Evolutionary conservation across 2,329 filamentous ascomycete species (phyloP), one percentile per base, ranked within the genome.

Genomic region (Fusarium avenaceum): DNA sequence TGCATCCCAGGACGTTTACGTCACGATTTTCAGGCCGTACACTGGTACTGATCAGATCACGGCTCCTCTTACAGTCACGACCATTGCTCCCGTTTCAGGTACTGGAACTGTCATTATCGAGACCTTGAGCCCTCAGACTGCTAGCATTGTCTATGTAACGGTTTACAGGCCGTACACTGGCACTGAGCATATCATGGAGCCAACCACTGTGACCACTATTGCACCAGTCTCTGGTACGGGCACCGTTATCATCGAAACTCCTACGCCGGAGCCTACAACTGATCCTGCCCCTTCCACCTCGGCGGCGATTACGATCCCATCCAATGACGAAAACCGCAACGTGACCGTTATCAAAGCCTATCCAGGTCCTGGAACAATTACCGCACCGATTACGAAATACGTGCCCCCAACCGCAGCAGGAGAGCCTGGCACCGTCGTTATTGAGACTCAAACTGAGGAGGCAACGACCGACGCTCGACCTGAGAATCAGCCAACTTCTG

Each of bases 91-190:
- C 17, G 59, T 64, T 17, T 64, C 45, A 19, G 61, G 61, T 64
- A 64, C 65, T 6, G 65, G 65, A 13, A 69, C 56, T 10, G 57
- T 69, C 3, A 66, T 69, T 7, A 48, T 69, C 10, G 65, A 69
- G 48, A 69, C 65, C 7, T 28, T 42, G 9, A 19, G 32, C 3
- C 22, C 55, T 4, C 40, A 65, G 20, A 66, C 55, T n/a, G 24
- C 49, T 17, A 52, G 40, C 7, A 24, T 24, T n/a, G 39, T 48
- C 3, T 62, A 57, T 15, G 26, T 64, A 5, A 64, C 61, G 10
- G 35, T 64, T 20, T 56, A 51, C 24, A 47, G 61, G 8, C 61
- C 50, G 1, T 64, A 62, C 9, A 56, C 50, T 17, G 61, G 61
- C 5, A 47, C 46, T 15, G 61, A 19, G 11, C 20, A 30, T 10